Evolutionary conservation across 2,329 filamentous ascomycete species (phyloP).

Genomic region (Xylariaceae sp.): DNA sequence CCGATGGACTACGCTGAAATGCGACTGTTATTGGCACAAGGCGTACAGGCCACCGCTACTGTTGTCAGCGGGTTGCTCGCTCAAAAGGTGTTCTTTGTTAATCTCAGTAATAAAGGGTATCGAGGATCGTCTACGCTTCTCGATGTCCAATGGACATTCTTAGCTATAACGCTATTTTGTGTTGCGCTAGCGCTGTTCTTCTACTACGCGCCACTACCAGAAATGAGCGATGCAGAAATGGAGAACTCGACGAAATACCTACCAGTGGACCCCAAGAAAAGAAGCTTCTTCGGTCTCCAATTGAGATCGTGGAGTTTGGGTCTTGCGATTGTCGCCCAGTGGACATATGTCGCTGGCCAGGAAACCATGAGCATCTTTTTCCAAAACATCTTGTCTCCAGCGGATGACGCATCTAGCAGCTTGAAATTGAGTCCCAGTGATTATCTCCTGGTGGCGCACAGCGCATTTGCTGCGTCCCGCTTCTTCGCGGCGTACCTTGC

Average conservation of each 20-base stretch:
- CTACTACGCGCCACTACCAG: conserved; percentile 64
- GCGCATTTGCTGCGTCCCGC: conserved; percentile 68
- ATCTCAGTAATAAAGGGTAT: conserved; percentile 39
- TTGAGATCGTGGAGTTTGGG: conserved; percentile 57
- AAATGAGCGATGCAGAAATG: conserved; percentile 54
- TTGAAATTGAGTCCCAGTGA: conserved; percentile 56
- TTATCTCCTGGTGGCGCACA: conserved; percentile 69
- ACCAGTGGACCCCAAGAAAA: conserved; percentile 48
- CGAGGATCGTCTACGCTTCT: conserved; percentile 51
- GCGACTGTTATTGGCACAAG: conserved; percentile 71
- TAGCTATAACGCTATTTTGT: conserved; percentile 74
- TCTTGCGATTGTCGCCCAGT: conserved; percentile 72
- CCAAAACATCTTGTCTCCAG: conserved; percentile 43
- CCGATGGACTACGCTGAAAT: conserved; percentile 69
- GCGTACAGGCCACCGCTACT: conserved; percentile 69
- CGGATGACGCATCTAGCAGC: conserved; percentile 31
- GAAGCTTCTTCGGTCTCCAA: conserved; percentile 46
- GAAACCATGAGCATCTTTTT: conserved; percentile 60
- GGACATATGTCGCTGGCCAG: conserved; percentile 74
- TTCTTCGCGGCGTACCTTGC: conserved; percentile 65
- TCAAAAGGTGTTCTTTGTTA: conserved; percentile 68
- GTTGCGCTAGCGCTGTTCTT: conserved; percentile 66
- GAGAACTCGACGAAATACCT: conserved; percentile 44
- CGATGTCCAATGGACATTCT: conserved; percentile 80
- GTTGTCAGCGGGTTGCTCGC: conserved; percentile 70